Conservation (phyloP, 306 rosid species). For the Astragalus membranaceus region DNA sequence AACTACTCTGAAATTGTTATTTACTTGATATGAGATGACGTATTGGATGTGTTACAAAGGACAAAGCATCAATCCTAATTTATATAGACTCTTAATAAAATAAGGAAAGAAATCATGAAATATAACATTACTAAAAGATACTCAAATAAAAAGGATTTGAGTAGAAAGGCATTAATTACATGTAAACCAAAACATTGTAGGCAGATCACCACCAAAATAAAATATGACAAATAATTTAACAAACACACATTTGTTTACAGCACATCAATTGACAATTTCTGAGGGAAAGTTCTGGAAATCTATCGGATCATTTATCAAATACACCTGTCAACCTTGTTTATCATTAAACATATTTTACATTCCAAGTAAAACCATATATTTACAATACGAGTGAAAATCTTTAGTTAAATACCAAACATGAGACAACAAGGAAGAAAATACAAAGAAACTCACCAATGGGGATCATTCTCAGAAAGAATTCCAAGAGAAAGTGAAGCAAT, state of each 20-base stretch:
- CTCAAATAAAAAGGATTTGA: too few species aligned
- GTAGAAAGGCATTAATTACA: neutral
- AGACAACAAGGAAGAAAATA: conserved; percentile 12
- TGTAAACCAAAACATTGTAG: neutral
- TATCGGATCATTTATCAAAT: neutral
- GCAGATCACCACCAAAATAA: neutral
- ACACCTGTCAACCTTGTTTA: neutral
- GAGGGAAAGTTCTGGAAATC: neutral
- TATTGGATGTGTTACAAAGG: neutral
- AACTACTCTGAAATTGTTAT: neutral
- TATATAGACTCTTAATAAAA: neutral
- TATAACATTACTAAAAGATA: too few species aligned
- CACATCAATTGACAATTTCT: neutral
- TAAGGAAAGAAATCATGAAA: neutral
- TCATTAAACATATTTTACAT: neutral
- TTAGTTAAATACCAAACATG: neutral
- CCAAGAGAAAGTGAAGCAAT: conserved; percentile 68
- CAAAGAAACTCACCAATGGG: conserved; percentile 62
- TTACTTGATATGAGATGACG: neutral
- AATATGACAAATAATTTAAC: neutral
- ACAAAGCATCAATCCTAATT: neutral
- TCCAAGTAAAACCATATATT: neutral
- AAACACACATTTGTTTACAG: neutral
- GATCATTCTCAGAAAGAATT: conserved; percentile 66
- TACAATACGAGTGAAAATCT: neutral